Conservation (phyloP, 257 asterid species). For the Jacaranda copaia region DNA sequence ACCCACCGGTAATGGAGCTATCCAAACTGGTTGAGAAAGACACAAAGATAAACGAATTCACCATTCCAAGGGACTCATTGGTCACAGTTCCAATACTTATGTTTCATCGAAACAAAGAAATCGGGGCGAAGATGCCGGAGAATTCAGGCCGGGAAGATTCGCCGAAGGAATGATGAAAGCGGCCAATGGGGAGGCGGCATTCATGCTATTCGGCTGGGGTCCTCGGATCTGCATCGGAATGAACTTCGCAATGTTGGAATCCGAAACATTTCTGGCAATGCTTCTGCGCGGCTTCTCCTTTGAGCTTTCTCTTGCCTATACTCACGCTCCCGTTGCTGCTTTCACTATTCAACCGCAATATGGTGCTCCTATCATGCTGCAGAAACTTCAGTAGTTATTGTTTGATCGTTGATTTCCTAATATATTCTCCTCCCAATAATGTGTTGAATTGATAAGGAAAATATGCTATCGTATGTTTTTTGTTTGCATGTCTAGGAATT, state of each 20-base stretch:
- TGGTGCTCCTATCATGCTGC: conserved; percentile 38
- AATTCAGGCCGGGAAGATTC: conserved; percentile 35
- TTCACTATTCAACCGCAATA: conserved; percentile 31
- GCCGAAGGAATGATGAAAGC: conserved; percentile 37
- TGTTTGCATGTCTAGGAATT: neutral
- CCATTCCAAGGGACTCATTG: conserved; percentile 29
- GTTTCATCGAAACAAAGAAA: conserved; percentile 30
- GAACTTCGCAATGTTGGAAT: conserved; percentile 27
- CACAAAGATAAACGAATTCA: conserved; percentile 19
- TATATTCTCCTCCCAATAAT: neutral
- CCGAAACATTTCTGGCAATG: conserved; percentile 33
- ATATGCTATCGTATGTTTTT: no score
- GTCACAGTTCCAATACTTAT: conserved; percentile 29
- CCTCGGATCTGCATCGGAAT: conserved; percentile 39
- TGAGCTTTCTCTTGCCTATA: conserved; percentile 28
- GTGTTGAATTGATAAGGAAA: neutral
- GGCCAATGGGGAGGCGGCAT: conserved; percentile 31
- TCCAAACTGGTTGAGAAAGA: conserved; percentile 23
- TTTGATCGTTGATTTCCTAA: neutral
- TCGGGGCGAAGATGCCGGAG: conserved; percentile 39
- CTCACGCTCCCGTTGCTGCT: conserved; percentile 26
- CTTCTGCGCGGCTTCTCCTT: conserved; percentile 30
- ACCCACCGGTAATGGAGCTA: conserved; percentile 31
- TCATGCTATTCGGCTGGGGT: conserved; percentile 41
- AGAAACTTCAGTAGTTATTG: neutral